Percentiles rank a stretch among this genome's conserved stretches.
Conservation (phyloP, 1,284 basidiomycete genomes). For the Macrocystidia cucumis region DNA sequence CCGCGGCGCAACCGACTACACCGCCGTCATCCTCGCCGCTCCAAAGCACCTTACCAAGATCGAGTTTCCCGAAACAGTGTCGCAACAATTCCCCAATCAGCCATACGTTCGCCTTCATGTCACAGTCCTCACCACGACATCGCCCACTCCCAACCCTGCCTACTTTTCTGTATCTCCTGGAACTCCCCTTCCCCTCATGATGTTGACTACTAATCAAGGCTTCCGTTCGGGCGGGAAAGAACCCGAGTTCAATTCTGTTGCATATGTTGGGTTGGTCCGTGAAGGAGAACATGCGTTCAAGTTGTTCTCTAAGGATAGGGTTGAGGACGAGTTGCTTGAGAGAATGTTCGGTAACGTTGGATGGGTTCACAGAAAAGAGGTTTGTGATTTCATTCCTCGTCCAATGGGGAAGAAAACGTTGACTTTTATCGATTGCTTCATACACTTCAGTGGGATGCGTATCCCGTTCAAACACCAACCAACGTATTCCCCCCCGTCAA, state of each 20-base stretch:
- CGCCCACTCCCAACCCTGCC: slow-evolving; percentile 48
- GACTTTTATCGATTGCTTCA: slow-evolving; percentile 5
- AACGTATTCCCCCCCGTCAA: slow-evolving; percentile 67
- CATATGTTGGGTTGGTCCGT: slow-evolving; percentile 68
- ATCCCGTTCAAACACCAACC: slow-evolving; percentile 66
- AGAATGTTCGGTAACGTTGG: slow-evolving; percentile 64
- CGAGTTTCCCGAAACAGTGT: slow-evolving; percentile 35
- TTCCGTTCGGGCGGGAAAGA: slow-evolving; percentile 39
- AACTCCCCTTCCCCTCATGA: slow-evolving; percentile 48
- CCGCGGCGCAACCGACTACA: slow-evolving; percentile 41
- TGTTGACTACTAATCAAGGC: slow-evolving; percentile 70
- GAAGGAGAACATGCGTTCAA: slow-evolving; percentile 70
- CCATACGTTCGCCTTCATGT: slow-evolving; percentile 85
- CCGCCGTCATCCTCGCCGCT: slow-evolving; percentile 69
- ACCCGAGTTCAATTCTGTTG: slow-evolving; percentile 85
- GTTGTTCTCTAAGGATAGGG: slow-evolving; percentile 70
- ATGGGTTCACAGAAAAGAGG: slow-evolving; percentile 83
- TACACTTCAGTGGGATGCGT: slow-evolving; percentile 62
- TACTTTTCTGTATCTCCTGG: slow-evolving; percentile 62
- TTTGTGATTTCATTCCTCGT: slow-evolving; percentile 19
- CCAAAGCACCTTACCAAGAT: slow-evolving; percentile 65
- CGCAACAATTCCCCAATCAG: slow-evolving; percentile 50
- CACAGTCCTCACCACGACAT: slow-evolving; percentile 79
- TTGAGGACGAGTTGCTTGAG: slow-evolving; percentile 66
- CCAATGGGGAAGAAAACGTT: background rate